A percentile compares a stretch with the other conserved stretches of the same genome.
These are phyloP conservation scores for Mangifera indica DNA, from an alignment of 345 rosid genomes.

Conservation along the genomic window DNA sequence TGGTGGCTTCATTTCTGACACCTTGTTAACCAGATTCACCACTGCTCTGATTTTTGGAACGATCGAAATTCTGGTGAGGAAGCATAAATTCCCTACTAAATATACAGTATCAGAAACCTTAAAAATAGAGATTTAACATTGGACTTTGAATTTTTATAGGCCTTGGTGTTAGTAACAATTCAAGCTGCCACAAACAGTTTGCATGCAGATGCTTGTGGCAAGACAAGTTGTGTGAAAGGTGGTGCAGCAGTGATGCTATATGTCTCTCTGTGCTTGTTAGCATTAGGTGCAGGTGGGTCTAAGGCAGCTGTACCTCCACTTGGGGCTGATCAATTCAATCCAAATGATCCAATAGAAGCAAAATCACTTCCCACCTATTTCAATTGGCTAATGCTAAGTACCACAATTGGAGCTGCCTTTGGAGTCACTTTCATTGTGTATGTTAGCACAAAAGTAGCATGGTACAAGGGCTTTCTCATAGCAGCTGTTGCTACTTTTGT, in stretches of 20 bases:
- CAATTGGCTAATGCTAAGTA: constrained; percentile 36
- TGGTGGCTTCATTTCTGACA: constrained; percentile 61
- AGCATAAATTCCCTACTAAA: background rate
- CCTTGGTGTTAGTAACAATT: constrained; percentile 43
- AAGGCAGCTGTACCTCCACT: constrained; percentile 46
- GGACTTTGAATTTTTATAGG: constrained; percentile 23
- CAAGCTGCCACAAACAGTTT: constrained; percentile 41
- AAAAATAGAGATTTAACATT: background rate
- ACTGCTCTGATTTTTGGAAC: constrained; percentile 41
- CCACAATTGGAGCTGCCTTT: constrained; percentile 35
- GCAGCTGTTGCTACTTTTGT: constrained; percentile 31
- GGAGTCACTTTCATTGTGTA: constrained; percentile 55
- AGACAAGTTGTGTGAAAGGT: constrained; percentile 41
- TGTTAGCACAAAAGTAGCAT: constrained; percentile 31
- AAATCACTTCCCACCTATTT: constrained; percentile 44
- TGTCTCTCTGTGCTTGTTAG: constrained; percentile 33
- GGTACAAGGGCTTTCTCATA: constrained; percentile 52
- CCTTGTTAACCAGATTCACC: constrained; percentile 38
- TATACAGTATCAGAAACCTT: background rate
- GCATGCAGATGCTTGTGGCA: constrained; percentile 39
- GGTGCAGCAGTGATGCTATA: constrained; percentile 36
- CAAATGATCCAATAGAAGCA: constrained; percentile 40
- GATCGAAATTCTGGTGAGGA: constrained; percentile 42
- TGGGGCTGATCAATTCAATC: constrained; percentile 57
- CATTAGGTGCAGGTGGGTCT: constrained; percentile 45